Conservation (phyloP, 345 rosid species). For the sweet orange (Citrus sinensis) region DNA sequence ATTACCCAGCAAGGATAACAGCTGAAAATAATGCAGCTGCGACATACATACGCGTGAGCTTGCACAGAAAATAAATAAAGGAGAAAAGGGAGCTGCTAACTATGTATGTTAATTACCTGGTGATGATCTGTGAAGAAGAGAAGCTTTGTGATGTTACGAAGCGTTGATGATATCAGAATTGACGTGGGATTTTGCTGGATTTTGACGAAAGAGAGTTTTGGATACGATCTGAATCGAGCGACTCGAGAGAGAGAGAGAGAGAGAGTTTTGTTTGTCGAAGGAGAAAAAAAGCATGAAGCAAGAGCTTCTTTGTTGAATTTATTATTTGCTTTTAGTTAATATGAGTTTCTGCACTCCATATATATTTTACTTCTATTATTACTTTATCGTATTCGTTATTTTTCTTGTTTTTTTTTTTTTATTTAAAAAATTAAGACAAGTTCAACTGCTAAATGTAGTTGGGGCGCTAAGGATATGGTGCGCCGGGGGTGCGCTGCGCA, state of each 20-base stretch:
- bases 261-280: conserved; percentile 6
- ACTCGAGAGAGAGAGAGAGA: conserved; percentile 6
- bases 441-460: not conserved
- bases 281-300: conserved; percentile 30
- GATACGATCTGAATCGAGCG: conserved; percentile 28
- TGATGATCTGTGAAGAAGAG: conserved; percentile 4
- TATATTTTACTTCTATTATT: not conserved
- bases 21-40: not conserved
- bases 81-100: not conserved
- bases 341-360: not conserved
- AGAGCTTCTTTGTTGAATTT: conserved; percentile 14
- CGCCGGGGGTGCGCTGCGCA: conserved; percentile 2
- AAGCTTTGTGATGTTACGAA: not conserved
- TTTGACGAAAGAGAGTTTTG: conserved; percentile 7
- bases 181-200: conserved; percentile 29
- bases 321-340: not conserved
- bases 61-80: not conserved
- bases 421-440: not conserved
- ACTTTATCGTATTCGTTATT: too few species aligned
- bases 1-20: not conserved
- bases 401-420: too few species aligned
- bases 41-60: not conserved
- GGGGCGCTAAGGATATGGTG: conserved; percentile 1
- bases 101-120: not conserved
- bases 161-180: conserved; percentile 3